Evolutionary conservation across 306 rosid genomes (phyloP), one percentile per base, ranked within the genome.

Genomic region (Dalbergia cultrata): DNA sequence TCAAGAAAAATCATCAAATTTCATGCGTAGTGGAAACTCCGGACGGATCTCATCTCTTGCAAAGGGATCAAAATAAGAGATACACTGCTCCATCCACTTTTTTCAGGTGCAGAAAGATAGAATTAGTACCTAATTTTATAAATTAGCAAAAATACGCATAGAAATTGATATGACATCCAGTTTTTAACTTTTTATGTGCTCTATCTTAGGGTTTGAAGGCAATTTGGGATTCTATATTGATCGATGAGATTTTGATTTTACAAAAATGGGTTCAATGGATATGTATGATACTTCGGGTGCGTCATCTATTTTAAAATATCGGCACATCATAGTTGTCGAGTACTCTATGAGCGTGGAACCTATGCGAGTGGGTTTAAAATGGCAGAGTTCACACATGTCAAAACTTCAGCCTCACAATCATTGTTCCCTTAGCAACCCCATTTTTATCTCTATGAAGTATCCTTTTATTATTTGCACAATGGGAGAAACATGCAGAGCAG

Each of bases 341-440:
- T 26, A 26, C 31, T 26, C 3, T 26, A 26, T 26, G 31, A 26
- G 31, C 31, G 31, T 1, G 31, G 31, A 26, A 26, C 31, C 31
- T 1, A 26, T 26, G 31, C 2, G 31, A 26, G 31, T 26, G 2
- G 3, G 31, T 26, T 26, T 26, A 26, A 2, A 26, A 26, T 11
- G 65, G 52, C 63, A 19, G 10, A 13, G 31, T 52, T 76, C 13
- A 43, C 14, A 37, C 5, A 26, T n/a, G 14, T 5, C 12, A 64
- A n/a, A 11, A 56, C 21, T 78, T 54, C 43, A 18, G 5, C 57
- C 49, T 70, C 75, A 62, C 37, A 35, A 50, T 49, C 44, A 21
- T 56, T 60, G 31, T 26, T 26, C 31, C 31, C 31, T 26, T 26
- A 26, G 31, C 39, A 35, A 50, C 74, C 57, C 66, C 64, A 9